These are phyloP conservation scores for Metschnikowia continentalis DNA, from an alignment of 805 yeast genomes.

Conservation along the genomic window DNA sequence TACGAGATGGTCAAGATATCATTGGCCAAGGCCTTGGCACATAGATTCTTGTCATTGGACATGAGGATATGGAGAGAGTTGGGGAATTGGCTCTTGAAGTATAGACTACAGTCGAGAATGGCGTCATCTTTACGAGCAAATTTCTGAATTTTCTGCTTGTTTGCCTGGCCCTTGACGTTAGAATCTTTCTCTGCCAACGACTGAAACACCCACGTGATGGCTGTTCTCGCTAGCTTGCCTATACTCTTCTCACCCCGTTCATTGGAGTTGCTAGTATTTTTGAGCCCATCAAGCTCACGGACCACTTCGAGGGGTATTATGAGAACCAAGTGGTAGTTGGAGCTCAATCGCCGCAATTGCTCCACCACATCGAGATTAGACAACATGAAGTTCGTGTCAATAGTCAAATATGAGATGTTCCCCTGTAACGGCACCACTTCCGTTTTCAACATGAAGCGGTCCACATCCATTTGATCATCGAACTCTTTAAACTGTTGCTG, in stretches of 20 bases:
- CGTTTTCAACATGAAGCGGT: slow-evolving; percentile 12
- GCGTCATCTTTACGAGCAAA: slow-evolving; percentile 65
- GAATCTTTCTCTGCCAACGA: slow-evolving; percentile 50
- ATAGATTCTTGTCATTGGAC: slow-evolving; percentile 81
- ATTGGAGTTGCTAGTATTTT: slow-evolving; percentile 36
- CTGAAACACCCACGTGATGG: slow-evolving; percentile 72
- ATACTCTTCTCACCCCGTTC: slow-evolving; percentile 29
- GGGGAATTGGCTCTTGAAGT: slow-evolving; percentile 41
- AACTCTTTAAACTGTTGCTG: slow-evolving; percentile 1
- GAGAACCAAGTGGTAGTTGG: slow-evolving; percentile 43
- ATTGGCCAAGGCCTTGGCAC: slow-evolving; percentile 70
- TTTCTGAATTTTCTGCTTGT: slow-evolving; percentile 48
- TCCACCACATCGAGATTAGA: slow-evolving; percentile 62
- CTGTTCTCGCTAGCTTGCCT: slow-evolving; percentile 61
- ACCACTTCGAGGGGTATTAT: slow-evolving; percentile 70
- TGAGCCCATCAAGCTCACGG: slow-evolving; percentile 80
- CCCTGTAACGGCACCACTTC: slow-evolving; percentile 16
- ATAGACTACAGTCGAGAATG: slow-evolving; percentile 79
- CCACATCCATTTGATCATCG: slow-evolving; percentile 17
- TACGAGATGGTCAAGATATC: slow-evolving; percentile 60
- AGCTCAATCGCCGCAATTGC: slow-evolving; percentile 40
- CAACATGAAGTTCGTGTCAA: slow-evolving; percentile 81
- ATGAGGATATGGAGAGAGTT: slow-evolving; percentile 50
- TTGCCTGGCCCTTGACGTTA: slow-evolving; percentile 61
- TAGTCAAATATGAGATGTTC: slow-evolving; percentile 45